Percentiles rank a stretch among this genome's conserved stretches.
phyloP scores from a whole-genome alignment of 2,329 filamentous ascomycete species.

The Aspergillus sp. region DNA sequence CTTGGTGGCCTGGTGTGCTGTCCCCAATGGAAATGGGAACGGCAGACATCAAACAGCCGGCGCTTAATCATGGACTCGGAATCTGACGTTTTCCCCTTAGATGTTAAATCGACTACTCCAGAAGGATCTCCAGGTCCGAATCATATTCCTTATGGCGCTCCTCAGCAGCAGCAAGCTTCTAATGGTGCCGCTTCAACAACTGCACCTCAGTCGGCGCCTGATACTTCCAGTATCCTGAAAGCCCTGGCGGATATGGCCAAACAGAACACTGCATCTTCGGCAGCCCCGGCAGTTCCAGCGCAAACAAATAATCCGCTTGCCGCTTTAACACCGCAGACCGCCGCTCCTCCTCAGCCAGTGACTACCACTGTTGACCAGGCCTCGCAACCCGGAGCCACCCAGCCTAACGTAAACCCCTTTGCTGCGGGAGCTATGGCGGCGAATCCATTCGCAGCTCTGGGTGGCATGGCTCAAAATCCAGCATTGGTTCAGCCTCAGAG shows the following conservation, averaged over 20 bases:
- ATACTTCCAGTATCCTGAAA: slow-evolving; percentile 63
- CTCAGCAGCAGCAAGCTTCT: slow-evolving; percentile 23
- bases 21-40: no score
- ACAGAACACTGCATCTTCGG: slow-evolving; percentile 55
- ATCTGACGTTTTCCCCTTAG: slow-evolving; percentile 40
- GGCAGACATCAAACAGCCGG: not conserved
- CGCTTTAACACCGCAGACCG: slow-evolving; percentile 45
- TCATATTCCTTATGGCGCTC: slow-evolving; percentile 32
- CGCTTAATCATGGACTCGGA: slow-evolving; percentile 2
- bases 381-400: slow-evolving; percentile 37
- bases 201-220: slow-evolving; percentile 39
- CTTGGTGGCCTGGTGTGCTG: no score
- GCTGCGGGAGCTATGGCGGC: slow-evolving; percentile 40
- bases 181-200: slow-evolving; percentile 16
- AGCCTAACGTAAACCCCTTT: slow-evolving; percentile 54
- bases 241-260: slow-evolving; percentile 74
- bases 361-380: slow-evolving; percentile 41
- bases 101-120: slow-evolving; percentile 62
- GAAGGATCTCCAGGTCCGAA: slow-evolving; percentile 46
- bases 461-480: slow-evolving; percentile 33
- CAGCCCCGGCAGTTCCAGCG: slow-evolving; percentile 29
- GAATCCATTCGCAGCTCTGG: slow-evolving; percentile 40
- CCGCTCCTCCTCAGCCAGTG: slow-evolving; percentile 31
- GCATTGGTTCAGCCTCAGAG: slow-evolving; percentile 32
- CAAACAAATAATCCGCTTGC: slow-evolving; percentile 38